A percentile compares a stretch with the other conserved stretches of the same genome.
phyloP scores from a whole-genome alignment of 1,284 basidiomycete species.

The Mycena sp. region DNA sequence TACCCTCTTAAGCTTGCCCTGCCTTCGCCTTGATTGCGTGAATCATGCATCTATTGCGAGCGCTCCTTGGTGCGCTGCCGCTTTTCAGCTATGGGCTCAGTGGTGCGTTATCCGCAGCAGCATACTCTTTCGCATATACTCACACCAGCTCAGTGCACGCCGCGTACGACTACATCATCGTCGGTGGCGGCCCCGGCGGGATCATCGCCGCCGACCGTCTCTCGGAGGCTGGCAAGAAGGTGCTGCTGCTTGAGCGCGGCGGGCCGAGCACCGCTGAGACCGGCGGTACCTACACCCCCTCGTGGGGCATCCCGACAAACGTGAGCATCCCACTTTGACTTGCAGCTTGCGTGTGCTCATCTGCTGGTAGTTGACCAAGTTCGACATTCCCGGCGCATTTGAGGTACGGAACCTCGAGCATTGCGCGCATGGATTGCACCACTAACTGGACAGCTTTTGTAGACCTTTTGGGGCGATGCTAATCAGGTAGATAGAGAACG shows the following conservation, averaged over 20 bases:
- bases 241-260: slow-evolving; percentile 68
- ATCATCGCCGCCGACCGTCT: slow-evolving; percentile 58
- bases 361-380: slow-evolving; percentile 58
- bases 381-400: slow-evolving; percentile 70
- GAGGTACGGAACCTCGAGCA: slow-evolving; percentile 1
- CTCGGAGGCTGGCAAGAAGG: slow-evolving; percentile 68
- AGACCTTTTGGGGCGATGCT: slow-evolving; percentile 66
- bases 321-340: neutral
- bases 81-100: neutral
- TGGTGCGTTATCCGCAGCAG: neutral
- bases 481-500: slow-evolving; percentile 37
- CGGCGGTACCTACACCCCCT: slow-evolving; percentile 60
- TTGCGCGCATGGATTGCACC: neutral
- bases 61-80: neutral
- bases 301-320: slow-evolving; percentile 34
- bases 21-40: neutral
- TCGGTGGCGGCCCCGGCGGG: slow-evolving; percentile 20
- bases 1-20: no score
- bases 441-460: slow-evolving; percentile 27
- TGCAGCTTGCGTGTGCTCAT: neutral
- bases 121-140: neutral
- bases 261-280: slow-evolving; percentile 69
- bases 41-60: neutral
- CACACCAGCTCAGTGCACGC: neutral
- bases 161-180: slow-evolving; percentile 22